Evolutionary conservation across 164 flowering plant species (phyloP), one percentile per base, ranked within the genome.

Genomic region (Macadamia integrifolia): DNA sequence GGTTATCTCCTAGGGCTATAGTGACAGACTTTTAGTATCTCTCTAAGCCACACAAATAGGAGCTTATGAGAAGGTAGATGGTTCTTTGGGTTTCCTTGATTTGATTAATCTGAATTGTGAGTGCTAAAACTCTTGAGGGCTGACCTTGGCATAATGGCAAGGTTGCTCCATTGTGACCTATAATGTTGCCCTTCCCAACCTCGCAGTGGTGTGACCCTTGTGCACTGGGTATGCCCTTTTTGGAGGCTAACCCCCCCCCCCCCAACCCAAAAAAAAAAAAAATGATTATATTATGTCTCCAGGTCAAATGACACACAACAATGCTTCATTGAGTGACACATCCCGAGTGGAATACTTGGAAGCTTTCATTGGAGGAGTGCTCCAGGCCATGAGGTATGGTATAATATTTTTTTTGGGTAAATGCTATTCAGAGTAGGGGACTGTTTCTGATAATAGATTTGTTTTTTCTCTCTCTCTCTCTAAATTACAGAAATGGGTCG

Each of bases 331-430:
- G 31, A 60, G 75, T 6, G 84, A 83, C 76, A 66, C 71, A 2
- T n/a, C 69, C 12, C 62, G 86, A 65, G 74, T 81, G 18, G 55
- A 72, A 23, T 81, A 69, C 23, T 23, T 83, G 72, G 69, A 76
- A 0, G 79, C 67, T 17, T 79, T 32, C 57, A 71, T 83, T 62
- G 80, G 78, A n/a, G 58, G 69, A 49, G 11, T 79, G 74, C 81
- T 79, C 15, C 74, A 77, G 63, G 82, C 83, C 58, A n/a, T 81
- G 8, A 83, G 84, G 83, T 83, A 17, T 14, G 15, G 3, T 53
- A 6, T 53, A 5, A 53, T 14, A 1, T 14, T 14, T 53, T 53
- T 2, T 0, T 53, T 53, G 17, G 18, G 23, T 14, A 1, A 53
- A 8, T 46, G 13, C 3, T 9, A 14, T 17, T 53, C 57, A 11